A percentile compares a stretch with the other conserved stretches of the same genome.
These are phyloP conservation scores for Penicillium sclerotigenum DNA, from an alignment of 2,329 filamentous ascomycete genomes.

Conservation along the genomic window DNA sequence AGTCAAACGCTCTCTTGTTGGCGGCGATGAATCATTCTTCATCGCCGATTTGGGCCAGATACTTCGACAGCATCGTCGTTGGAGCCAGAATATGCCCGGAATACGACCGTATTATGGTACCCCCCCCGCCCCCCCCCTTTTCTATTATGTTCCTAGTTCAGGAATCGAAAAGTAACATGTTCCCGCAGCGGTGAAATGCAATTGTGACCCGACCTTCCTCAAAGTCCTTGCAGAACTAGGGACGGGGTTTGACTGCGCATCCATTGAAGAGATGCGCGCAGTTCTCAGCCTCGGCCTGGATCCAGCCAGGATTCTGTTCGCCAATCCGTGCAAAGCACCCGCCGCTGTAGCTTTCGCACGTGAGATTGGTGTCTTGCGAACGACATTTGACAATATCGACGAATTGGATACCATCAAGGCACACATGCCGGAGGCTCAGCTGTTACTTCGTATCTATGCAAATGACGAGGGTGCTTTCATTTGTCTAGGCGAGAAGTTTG, in stretches of 20 bases:
- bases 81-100: conserved; percentile 14
- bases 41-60: conserved; percentile 21
- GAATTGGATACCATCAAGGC: conserved; percentile 26
- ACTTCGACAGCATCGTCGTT: conserved; percentile 18
- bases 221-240: conserved; percentile 22
- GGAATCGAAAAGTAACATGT: not conserved
- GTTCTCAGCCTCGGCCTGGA: conserved; percentile 24
- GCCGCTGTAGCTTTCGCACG: conserved; percentile 19
- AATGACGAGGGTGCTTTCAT: conserved; percentile 18
- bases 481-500: conserved; percentile 20
- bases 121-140: no score
- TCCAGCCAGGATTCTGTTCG: conserved; percentile 27
- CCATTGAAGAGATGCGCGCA: conserved; percentile 22
- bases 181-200: conserved; percentile 30
- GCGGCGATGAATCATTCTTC: conserved; percentile 22
- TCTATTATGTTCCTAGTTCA: fast-evolving
- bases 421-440: conserved; percentile 17
- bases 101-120: conserved; percentile 24
- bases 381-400: conserved; percentile 30
- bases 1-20: conserved; percentile 1
- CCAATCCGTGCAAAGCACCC: conserved; percentile 28
- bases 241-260: conserved; percentile 30
- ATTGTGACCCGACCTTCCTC: conserved; percentile 25
- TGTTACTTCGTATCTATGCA: conserved; percentile 25
- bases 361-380: conserved; percentile 16